Conservation (phyloP, 257 asterid genomes). For the Perilla frutescens region DNA sequence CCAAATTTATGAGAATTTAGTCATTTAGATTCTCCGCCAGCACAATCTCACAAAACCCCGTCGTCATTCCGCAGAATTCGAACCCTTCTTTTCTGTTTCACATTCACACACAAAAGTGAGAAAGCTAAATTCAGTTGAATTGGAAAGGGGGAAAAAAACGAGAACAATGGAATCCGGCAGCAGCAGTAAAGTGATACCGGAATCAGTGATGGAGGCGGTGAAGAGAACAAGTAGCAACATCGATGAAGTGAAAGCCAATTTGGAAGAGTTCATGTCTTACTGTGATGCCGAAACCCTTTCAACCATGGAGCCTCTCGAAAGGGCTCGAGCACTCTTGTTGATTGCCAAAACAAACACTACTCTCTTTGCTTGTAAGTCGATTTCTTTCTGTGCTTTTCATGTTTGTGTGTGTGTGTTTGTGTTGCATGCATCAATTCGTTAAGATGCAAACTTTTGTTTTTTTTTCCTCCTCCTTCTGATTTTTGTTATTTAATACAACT, state of each 20-base stretch:
- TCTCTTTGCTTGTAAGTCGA: conserved; percentile 68
- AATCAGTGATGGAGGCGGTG: conserved; percentile 74
- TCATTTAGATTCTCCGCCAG: conserved; percentile 22
- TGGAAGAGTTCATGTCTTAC: conserved; percentile 62
- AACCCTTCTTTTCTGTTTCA: conserved; percentile 20
- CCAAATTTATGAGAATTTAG: neutral
- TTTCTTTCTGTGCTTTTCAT: conserved; percentile 7
- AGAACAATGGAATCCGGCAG: conserved; percentile 46
- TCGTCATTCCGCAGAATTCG: neutral
- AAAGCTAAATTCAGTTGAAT: conserved; percentile 19
- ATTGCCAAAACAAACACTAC: conserved; percentile 76
- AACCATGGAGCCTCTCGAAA: conserved; percentile 73
- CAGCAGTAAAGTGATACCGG: conserved; percentile 60
- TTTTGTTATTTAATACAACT: neutral
- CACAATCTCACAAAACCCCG: conserved; percentile 13
- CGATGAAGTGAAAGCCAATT: conserved; percentile 67
- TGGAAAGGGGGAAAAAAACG: neutral
- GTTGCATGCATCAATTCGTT: conserved; percentile 14
- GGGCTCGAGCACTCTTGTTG: conserved; percentile 76
- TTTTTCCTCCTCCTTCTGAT: neutral
- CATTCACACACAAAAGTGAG: neutral
- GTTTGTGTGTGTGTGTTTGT: conserved; percentile 29
- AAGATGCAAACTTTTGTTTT: neutral
- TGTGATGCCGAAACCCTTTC: conserved; percentile 72
- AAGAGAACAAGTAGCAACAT: conserved; percentile 69